These are phyloP conservation scores for Flagelloscypha sp. DNA, from an alignment of 768 basidiomycete species.

Conservation along the genomic window DNA sequence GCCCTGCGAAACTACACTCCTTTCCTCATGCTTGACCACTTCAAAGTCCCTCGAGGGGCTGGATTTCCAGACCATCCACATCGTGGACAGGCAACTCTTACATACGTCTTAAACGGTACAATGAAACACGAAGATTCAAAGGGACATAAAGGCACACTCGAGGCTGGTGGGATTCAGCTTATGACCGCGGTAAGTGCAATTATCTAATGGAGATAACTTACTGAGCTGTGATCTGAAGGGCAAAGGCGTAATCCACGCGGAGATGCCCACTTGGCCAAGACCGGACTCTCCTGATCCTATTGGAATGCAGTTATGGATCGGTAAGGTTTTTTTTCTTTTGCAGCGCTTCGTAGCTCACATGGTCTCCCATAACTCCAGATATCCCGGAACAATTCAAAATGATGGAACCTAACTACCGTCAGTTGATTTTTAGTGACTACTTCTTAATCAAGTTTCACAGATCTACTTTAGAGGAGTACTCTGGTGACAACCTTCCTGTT, in stretches of 20 bases:
- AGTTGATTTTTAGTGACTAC: no score
- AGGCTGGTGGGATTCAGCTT: no score
- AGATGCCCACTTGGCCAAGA: slow-evolving; percentile 82
- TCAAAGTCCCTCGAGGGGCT: slow-evolving; percentile 60
- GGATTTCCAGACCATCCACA: slow-evolving; percentile 94
- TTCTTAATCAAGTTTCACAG: no score
- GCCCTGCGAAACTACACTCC: slow-evolving; percentile 75
- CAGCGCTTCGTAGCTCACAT: slow-evolving; percentile 17
- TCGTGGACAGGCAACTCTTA: slow-evolving; percentile 81
- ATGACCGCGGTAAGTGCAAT: no score
- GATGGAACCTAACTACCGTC: slow-evolving; percentile 34
- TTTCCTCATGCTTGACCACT: slow-evolving; percentile 87
- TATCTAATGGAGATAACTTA: no score
- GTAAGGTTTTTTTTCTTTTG: no score
- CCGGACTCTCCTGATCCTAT: slow-evolving; percentile 60
- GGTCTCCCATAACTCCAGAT: slow-evolving; percentile 9
- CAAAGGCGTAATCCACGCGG: slow-evolving; percentile 71
- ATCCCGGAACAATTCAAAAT: slow-evolving; percentile 59
- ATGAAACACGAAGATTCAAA: slow-evolving; percentile 88
- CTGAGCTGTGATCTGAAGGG: no score
- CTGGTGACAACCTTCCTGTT: no score
- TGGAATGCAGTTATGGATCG: slow-evolving; percentile 86
- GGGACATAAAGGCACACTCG: slow-evolving; percentile 76
- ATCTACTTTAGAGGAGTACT: no score
- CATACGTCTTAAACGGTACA: slow-evolving; percentile 79